Evolutionary conservation across 2,329 filamentous ascomycete genomes (phyloP).

Genomic region (Cladosporium sphaerospermum): DNA sequence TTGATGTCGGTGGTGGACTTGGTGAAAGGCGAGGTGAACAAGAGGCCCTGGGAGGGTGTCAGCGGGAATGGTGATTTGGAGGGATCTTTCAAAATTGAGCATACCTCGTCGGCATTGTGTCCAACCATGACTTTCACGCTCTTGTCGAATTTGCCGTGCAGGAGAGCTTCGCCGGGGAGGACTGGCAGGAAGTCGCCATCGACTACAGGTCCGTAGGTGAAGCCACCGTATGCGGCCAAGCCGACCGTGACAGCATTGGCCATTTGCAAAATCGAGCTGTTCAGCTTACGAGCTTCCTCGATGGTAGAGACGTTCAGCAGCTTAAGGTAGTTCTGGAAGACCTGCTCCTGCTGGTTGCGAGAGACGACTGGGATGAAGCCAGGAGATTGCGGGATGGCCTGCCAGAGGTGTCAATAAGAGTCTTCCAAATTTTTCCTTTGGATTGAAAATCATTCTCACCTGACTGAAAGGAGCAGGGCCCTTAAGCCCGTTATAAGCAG

Average conservation of each 20-base stretch:
- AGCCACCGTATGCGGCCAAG: conserved; percentile 37
- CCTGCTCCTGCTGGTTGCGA: conserved; percentile 33
- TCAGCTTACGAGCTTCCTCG: conserved; percentile 38
- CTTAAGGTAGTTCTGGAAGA: conserved; percentile 35
- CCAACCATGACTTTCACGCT: conserved; percentile 40
- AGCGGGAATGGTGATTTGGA: neutral
- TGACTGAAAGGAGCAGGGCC: conserved; percentile 39
- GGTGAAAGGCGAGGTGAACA: conserved; percentile 38
- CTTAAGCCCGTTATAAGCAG: conserved; percentile 38
- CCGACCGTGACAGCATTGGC: conserved; percentile 42
- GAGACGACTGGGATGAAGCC: conserved; percentile 36
- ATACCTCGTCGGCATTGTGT: conserved; percentile 39
- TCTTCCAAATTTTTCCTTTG: too few relatives aligned
- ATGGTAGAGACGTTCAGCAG: conserved; percentile 40
- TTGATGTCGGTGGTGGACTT: conserved; percentile 28
- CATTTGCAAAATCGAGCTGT: conserved; percentile 34
- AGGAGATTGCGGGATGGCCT: conserved; percentile 43
- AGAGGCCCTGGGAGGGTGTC: conserved; percentile 27
- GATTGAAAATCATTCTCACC: neutral
- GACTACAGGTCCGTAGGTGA: conserved; percentile 41
- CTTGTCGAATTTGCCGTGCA: conserved; percentile 40
- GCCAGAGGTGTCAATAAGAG: conserved; percentile 10
- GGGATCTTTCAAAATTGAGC: neutral
- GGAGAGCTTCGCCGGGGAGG: conserved; percentile 41
- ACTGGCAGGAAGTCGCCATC: conserved; percentile 47